Evolutionary conservation across 108 stramenopile species (phyloP).

Genomic region (Conticribra weissflogii): DNA sequence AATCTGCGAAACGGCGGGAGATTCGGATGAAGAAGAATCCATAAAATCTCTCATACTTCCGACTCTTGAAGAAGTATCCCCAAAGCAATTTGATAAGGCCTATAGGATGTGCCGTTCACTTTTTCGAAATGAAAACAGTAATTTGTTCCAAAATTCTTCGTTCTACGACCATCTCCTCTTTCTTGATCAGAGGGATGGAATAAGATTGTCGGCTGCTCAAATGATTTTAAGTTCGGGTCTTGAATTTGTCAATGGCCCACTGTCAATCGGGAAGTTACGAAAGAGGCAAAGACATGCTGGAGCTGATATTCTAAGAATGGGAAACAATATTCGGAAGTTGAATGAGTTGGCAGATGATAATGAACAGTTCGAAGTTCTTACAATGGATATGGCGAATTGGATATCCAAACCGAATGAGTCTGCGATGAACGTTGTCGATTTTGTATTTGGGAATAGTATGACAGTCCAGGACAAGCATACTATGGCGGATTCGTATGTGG

Average conservation of each 20-base stretch:
- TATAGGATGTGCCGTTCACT: slow-evolving; percentile 6
- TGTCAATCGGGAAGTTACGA: slow-evolving; percentile 5
- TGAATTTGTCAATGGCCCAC: too few species aligned
- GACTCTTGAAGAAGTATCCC: neutral
- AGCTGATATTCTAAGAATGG: slow-evolving; percentile 25
- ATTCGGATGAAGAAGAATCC: slow-evolving; percentile 3
- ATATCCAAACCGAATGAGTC: slow-evolving; percentile 5
- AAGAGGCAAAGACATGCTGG: neutral
- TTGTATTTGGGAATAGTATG: slow-evolving; percentile 18
- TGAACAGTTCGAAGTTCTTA: slow-evolving; percentile 5
- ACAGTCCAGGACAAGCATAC: slow-evolving; percentile 5
- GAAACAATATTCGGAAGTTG: slow-evolving; percentile 28
- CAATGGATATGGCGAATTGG: slow-evolving; percentile 14
- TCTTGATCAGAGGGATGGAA: slow-evolving; percentile 2
- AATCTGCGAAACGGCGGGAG: neutral
- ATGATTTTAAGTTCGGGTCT: neutral
- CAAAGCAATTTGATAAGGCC: slow-evolving; percentile 4
- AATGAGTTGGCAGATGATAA: neutral
- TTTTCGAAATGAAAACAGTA: slow-evolving; percentile 4
- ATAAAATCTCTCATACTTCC: neutral
- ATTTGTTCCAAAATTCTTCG: neutral
- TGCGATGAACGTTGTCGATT: slow-evolving; percentile 8
- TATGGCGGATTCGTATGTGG: slow-evolving; percentile 8
- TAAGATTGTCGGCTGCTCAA: slow-evolving; percentile 12
- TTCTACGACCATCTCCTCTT: slow-evolving; percentile 9